Base-by-base conservation (phyloP, 805 yeast species). In the Novakomyces olei region DNA sequence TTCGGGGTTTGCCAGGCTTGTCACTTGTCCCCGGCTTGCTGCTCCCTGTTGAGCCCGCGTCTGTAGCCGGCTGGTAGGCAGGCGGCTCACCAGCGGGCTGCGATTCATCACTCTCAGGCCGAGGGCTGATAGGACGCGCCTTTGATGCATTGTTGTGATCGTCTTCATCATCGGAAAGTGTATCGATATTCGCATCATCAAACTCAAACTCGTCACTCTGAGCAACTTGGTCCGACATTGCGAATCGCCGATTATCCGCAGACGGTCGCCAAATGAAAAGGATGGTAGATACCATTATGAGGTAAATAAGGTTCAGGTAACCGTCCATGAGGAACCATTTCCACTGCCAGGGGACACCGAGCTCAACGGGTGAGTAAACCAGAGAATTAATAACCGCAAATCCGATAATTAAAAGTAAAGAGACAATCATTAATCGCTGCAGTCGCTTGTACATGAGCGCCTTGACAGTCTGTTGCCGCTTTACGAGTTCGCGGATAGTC, bases 261-360 rank as follows among this genome's bases (percentile, higher is more conserved):
- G 95, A 85, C 34, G 99, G 99, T 53, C 98, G 73, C 98, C 98
- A 88, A 40, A 88, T 67, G 58, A 81, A 69, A 4, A 93, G 78
- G 40, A 88, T 63, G 6, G 81, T 67, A 44, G 74, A 65, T 50
- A 88, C 83, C 25, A 83, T 83, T 30, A 72, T 54, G 47, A 77
- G 79, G 55, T 80, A 88, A 9, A 81, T 73, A 31, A 80, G 64
- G 31, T 92, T 72, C 26, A 94, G 92, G 94, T 96, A 83, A 58
- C 92, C 91, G 44, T 85, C 94, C 29, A 74, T 64, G 34, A 80
- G 54, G 45, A 88, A 80, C 59, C 79, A 83, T 46, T 91, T 69
- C 29, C 79, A 67, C 54, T 83, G 78, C 98, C 98, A 88, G 32
- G 12, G 20, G 49, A 78, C 74, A 42, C 69, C 69, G 46, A 83